Percentiles rank a stretch among this genome's conserved stretches.
phyloP scores from a whole-genome alignment of 2,329 filamentous ascomycete genomes.

The Pseudocercospora fuligena region DNA sequence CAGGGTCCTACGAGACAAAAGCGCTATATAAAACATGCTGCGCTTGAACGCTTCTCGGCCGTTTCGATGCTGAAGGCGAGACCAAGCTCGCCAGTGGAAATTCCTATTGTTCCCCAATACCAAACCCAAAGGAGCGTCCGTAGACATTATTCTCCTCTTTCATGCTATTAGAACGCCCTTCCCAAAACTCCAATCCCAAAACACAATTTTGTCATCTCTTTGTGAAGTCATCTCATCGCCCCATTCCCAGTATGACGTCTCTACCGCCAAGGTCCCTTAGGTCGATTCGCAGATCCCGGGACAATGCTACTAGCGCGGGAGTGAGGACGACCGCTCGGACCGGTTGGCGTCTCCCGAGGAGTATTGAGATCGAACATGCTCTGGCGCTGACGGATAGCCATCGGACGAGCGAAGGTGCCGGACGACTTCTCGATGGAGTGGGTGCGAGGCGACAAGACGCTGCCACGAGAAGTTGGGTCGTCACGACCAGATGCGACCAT shows the following conservation, averaged over 20 bases:
- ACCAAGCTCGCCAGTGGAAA: neutral
- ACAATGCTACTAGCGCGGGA: slow-evolving; percentile 22
- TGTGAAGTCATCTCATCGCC: neutral
- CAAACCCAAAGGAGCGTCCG: neutral
- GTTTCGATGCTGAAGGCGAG: neutral
- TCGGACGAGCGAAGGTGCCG: slow-evolving; percentile 18
- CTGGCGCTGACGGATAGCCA: slow-evolving; percentile 20
- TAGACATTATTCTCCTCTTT: neutral
- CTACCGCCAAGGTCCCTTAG: slow-evolving; percentile 21
- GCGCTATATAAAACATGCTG: neutral
- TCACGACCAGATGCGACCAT: slow-evolving; percentile 67
- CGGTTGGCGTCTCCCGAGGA: slow-evolving; percentile 18
- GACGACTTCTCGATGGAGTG: slow-evolving; percentile 61
- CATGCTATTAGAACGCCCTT: neutral
- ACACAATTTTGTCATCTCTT: neutral
- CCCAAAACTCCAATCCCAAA: neutral
- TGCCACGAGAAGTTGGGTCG: slow-evolving; percentile 47
- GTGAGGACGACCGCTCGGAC: slow-evolving; percentile 16
- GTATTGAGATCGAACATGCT: slow-evolving; percentile 30
- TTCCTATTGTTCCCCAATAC: neutral
- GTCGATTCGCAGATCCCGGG: slow-evolving; percentile 15
- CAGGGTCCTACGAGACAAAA: neutral
- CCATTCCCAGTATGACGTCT: slow-evolving; percentile 1
- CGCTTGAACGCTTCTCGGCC: slow-evolving; percentile 1
- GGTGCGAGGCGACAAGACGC: slow-evolving; percentile 65